Evolutionary conservation across 345 rosid genomes (phyloP).

Genomic region (Citrus maxima): DNA sequence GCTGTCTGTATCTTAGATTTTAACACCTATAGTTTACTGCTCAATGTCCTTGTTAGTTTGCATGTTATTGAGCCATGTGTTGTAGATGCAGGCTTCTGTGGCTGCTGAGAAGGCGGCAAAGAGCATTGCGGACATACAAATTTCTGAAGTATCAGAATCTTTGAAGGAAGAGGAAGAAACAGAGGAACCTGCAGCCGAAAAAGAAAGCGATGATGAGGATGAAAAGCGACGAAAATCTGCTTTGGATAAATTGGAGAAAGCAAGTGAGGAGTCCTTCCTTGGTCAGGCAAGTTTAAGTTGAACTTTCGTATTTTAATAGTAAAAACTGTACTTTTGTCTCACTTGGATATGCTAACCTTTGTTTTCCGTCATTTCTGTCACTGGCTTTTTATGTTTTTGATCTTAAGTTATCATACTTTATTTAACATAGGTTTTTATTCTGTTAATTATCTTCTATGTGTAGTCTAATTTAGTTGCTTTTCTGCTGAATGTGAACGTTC

Average conservation of each 20-base stretch:
- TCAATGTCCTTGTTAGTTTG: not conserved
- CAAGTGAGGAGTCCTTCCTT: slow-evolving; percentile 77
- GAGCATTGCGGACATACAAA: slow-evolving; percentile 63
- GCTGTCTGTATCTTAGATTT: not conserved
- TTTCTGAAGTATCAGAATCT: slow-evolving; percentile 55
- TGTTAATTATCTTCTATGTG: not conserved
- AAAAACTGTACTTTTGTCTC: not conserved
- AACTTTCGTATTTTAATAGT: slow-evolving; percentile 14
- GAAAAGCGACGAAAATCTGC: slow-evolving; percentile 61
- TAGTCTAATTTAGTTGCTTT: not conserved
- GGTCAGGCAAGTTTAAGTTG: slow-evolving; percentile 70
- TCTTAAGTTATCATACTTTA: not conserved
- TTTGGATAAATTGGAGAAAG: slow-evolving; percentile 71
- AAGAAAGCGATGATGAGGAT: slow-evolving; percentile 61
- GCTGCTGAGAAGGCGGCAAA: slow-evolving; percentile 87
- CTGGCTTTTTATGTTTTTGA: slow-evolving; percentile 3
- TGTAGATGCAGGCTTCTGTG: slow-evolving; percentile 65
- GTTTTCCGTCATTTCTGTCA: not conserved
- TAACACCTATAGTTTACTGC: not conserved
- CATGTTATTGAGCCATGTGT: slow-evolving; percentile 9
- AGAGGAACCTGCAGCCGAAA: slow-evolving; percentile 42
- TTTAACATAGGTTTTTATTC: not conserved
- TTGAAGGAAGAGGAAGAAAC: slow-evolving; percentile 53
- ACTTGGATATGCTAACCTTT: not conserved
- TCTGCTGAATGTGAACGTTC: not conserved